A percentile compares a stretch with the other conserved stretches of the same genome.
These are phyloP conservation scores for Penicillium subrubescens DNA, from an alignment of 495 filamentous ascomycete species.

Conservation along the genomic window DNA sequence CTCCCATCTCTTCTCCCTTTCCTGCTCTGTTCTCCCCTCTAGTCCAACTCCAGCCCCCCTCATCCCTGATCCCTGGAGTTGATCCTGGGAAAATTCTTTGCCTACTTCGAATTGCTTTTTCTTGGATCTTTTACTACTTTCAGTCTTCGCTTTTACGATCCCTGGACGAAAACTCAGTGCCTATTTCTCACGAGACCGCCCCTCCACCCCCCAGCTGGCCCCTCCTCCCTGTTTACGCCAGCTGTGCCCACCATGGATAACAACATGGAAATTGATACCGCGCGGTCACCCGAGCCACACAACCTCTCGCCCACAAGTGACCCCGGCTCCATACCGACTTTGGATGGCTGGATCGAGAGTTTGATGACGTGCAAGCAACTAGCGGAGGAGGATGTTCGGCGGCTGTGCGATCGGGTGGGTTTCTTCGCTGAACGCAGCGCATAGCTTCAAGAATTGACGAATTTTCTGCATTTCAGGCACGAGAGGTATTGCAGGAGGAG, in stretches of 20 bases:
- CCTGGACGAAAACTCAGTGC: constrained; percentile 21
- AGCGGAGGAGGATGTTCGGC: constrained; percentile 90
- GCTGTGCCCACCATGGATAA: constrained; percentile 73
- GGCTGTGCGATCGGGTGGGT: constrained; percentile 94
- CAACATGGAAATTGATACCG: constrained; percentile 90
- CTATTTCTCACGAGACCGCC: constrained; percentile 47
- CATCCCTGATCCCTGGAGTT: constrained; percentile 28
- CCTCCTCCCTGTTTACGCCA: constrained; percentile 33
- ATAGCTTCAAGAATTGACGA: constrained; percentile 23
- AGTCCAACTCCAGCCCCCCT: constrained; percentile 13
- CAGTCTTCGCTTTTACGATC: constrained; percentile 17
- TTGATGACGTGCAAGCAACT: constrained; percentile 99
- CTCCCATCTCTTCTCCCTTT: constrained; percentile 31
- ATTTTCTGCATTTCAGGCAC: constrained; percentile 59
- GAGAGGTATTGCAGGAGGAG: constrained; percentile 95
- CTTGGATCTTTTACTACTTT: constrained; percentile 10
- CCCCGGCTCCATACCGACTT: constrained; percentile 83
- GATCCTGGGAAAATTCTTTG: constrained; percentile 15
- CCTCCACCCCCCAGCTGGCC: constrained; percentile 40
- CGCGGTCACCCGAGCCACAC: constrained; percentile 81
- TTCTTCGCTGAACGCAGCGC: background rate
- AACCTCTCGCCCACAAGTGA: constrained; percentile 72
- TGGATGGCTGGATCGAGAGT: constrained; percentile 98
- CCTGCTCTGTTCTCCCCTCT: constrained; percentile 18
- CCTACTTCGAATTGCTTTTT: constrained; percentile 23